Conservation (phyloP, 306 rosid genomes). For the Aeschynomene evenia region DNA sequence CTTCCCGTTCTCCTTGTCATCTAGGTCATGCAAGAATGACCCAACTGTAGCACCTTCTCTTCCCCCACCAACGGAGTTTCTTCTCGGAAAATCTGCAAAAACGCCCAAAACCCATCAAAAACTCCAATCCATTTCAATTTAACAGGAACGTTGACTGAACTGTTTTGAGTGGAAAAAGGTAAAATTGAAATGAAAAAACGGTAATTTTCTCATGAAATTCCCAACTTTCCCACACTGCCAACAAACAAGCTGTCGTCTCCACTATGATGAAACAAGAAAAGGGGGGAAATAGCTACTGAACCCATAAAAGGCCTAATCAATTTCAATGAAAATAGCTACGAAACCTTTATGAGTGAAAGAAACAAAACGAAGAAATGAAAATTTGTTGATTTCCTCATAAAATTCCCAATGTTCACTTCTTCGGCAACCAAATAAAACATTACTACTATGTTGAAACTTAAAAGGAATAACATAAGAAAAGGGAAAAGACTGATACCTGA, state of each 20-base stretch:
- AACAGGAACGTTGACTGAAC: background rate
- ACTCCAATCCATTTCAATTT: background rate
- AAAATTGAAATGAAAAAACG: background rate
- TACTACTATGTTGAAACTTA: background rate
- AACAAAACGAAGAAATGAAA: background rate
- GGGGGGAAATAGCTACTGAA: too few species aligned
- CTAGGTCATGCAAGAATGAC: constrained; percentile 33
- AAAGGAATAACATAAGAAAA: too few species aligned
- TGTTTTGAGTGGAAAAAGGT: background rate
- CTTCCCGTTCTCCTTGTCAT: constrained; percentile 77
- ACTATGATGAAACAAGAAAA: background rate
- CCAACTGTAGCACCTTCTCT: constrained; percentile 36
- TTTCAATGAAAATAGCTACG: background rate
- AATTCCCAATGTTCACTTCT: background rate
- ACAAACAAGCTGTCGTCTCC: background rate
- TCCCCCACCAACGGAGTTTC: constrained; percentile 46
- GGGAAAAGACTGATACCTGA: constrained; percentile 43
- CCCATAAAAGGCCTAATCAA: background rate
- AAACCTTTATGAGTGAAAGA: too few species aligned
- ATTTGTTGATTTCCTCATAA: background rate
- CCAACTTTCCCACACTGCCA: background rate
- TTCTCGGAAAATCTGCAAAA: constrained; percentile 52
- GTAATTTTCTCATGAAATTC: background rate
- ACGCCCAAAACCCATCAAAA: background rate
- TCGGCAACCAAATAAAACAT: constrained; percentile 30